A percentile compares a stretch with the other conserved stretches of the same genome.
These are phyloP conservation scores for Saccharomycopsis sp. DNA, from an alignment of 805 yeast genomes.

Conservation along the genomic window DNA sequence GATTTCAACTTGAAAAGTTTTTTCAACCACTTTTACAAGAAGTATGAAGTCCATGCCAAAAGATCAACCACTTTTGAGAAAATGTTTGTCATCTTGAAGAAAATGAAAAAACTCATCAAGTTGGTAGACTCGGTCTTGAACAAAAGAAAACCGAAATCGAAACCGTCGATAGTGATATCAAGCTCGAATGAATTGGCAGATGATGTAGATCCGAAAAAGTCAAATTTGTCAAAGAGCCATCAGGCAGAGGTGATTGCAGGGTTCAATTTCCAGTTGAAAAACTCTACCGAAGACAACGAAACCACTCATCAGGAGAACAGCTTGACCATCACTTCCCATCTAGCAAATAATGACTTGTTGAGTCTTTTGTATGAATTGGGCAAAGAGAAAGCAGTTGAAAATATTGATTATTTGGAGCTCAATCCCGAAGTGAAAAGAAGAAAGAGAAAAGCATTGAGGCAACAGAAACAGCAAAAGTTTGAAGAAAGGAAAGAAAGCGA, in stretches of 20 bases:
- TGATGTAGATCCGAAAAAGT: too few relatives aligned
- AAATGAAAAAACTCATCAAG: slow-evolving; percentile 19
- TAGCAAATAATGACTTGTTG: slow-evolving; percentile 49
- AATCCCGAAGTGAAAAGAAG: slow-evolving; percentile 10
- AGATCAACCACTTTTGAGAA: slow-evolving; percentile 17
- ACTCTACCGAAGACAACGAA: neutral
- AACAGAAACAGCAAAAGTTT: neutral
- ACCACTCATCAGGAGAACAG: slow-evolving; percentile 1
- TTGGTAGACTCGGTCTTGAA: slow-evolving; percentile 16
- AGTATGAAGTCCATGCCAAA: slow-evolving; percentile 16
- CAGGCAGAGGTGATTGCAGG: slow-evolving; percentile 18
- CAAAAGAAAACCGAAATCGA: slow-evolving; percentile 7
- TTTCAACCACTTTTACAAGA: slow-evolving; percentile 18
- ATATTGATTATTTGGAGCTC: slow-evolving; percentile 17
- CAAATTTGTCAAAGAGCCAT: neutral
- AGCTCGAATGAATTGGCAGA: neutral
- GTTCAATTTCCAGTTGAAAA: slow-evolving; percentile 11
- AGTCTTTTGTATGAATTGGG: slow-evolving; percentile 46
- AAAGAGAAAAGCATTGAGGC: neutral
- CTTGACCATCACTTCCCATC: slow-evolving; percentile 32
- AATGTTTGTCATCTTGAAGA: slow-evolving; percentile 21
- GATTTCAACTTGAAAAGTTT: slow-evolving; percentile 20
- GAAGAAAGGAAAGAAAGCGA: neutral
- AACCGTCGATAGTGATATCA: slow-evolving; percentile 1
- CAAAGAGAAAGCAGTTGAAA: slow-evolving; percentile 37